Conservation (phyloP, 202 grass and related monocot species). For the Alloteropsis angusta region DNA sequence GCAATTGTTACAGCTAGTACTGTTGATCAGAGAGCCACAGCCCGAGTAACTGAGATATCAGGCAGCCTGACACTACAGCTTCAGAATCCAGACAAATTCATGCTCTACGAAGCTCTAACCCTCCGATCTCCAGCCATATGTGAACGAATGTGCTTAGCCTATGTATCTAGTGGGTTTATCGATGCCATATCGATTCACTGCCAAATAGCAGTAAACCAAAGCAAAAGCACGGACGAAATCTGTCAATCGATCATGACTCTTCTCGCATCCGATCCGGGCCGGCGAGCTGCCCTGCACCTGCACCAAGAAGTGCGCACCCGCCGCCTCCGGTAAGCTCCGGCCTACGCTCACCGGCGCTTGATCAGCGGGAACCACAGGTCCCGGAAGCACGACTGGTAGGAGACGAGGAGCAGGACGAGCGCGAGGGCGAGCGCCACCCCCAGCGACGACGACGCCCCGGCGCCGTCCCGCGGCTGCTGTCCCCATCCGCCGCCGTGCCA, state of each 20-base stretch:
- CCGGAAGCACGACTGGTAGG: slow-evolving; percentile 75
- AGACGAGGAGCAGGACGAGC: slow-evolving; percentile 75
- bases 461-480: not conserved
- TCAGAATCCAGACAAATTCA: not conserved
- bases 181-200: not conserved
- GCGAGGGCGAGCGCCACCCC: slow-evolving; percentile 60
- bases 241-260: not conserved
- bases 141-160: not conserved
- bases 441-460: slow-evolving; percentile 49
- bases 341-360: slow-evolving; percentile 17
- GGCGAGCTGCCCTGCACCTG: not conserved
- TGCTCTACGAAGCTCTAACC: not conserved
- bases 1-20: not conserved
- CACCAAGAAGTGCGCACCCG: not conserved
- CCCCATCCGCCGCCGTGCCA: not conserved
- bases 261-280: not conserved
- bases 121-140: not conserved
- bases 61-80: not conserved
- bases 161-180: not conserved
- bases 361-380: slow-evolving; percentile 64
- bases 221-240: not conserved
- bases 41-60: not conserved
- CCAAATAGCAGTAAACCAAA: not conserved
- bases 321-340: not conserved
- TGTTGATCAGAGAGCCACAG: not conserved